These are phyloP conservation scores for Prunella vulgaris DNA, from an alignment of 257 asterid genomes.

Conservation along the genomic window DNA sequence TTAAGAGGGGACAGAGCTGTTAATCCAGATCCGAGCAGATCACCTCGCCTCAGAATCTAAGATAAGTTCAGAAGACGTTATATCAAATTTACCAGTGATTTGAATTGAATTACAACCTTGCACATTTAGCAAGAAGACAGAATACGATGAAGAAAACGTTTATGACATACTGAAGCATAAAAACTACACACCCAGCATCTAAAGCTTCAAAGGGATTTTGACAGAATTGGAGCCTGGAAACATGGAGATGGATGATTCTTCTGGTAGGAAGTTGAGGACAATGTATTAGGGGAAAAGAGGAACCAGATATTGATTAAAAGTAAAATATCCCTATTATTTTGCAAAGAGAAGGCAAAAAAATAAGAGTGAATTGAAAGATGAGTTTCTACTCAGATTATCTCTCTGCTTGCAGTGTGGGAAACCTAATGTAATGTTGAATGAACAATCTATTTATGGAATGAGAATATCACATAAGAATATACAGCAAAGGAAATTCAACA, in stretches of 20 bases:
- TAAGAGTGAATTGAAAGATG: constrained; percentile 7
- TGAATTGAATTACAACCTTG: background rate
- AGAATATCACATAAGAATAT: background rate
- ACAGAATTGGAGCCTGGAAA: constrained; percentile 4
- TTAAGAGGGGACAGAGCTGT: constrained; percentile 11
- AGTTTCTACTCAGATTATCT: constrained; percentile 12
- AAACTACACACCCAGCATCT: constrained; percentile 2
- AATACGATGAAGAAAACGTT: background rate
- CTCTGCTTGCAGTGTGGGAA: constrained; percentile 11
- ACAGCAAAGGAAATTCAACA: constrained; percentile 10
- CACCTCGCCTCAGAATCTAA: constrained; percentile 27
- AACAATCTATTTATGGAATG: background rate
- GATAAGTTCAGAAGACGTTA: constrained; percentile 13
- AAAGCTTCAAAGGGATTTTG: constrained; percentile 4
- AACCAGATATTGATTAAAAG: background rate
- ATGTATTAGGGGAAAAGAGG: background rate
- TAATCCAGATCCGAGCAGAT: constrained; percentile 14
- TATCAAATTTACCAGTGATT: background rate
- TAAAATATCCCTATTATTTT: background rate
- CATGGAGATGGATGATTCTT: constrained; percentile 1
- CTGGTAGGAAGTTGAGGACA: constrained; percentile 5
- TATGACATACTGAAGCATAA: background rate
- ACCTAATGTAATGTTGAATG: constrained; percentile 15
- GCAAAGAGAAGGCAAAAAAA: background rate
- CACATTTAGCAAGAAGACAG: background rate